phyloP scores from a whole-genome alignment of 139 green algal genomes.

The Picochlorum sp. region DNA sequence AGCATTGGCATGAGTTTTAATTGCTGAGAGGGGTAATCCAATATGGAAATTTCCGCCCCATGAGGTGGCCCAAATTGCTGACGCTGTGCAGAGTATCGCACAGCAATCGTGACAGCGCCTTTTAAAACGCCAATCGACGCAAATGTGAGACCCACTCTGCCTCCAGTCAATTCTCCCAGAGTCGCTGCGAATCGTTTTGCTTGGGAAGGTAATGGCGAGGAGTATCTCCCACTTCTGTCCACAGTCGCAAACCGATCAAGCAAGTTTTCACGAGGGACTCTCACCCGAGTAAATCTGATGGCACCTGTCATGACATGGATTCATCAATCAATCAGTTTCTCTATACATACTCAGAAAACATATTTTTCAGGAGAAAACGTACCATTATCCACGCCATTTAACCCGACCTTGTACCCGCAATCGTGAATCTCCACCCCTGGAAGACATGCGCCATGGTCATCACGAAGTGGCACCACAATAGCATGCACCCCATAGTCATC shows the following conservation, averaged over 20 bases:
- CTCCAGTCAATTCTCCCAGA: conserved; percentile 76
- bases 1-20: conserved; percentile 70
- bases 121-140: conserved; percentile 59
- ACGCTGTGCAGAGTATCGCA: conserved; percentile 60
- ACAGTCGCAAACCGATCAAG: conserved; percentile 72
- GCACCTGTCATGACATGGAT: conserved; percentile 15
- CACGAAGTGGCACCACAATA: conserved; percentile 64
- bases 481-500: conserved; percentile 79
- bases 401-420: conserved; percentile 81
- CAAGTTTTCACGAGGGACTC: conserved; percentile 63
- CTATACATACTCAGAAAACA: too few species aligned
- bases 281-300: conserved; percentile 69
- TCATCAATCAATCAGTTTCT: too few species aligned
- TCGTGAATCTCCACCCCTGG: conserved; percentile 84
- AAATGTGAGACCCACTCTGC: conserved; percentile 61
- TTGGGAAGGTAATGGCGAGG: conserved; percentile 46
- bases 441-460: conserved; percentile 31
- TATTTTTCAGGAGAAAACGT: too few species aligned
- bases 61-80: conserved; percentile 78
- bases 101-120: conserved; percentile 61
- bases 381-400: conserved; percentile 64
- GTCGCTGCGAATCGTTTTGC: conserved; percentile 66
- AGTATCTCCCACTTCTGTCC: conserved; percentile 66
- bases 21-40: conserved; percentile 77
- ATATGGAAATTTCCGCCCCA: conserved; percentile 54